These are phyloP conservation scores for Phoma sp. DNA, from an alignment of 2,329 filamentous ascomycete genomes.

Conservation along the genomic window DNA sequence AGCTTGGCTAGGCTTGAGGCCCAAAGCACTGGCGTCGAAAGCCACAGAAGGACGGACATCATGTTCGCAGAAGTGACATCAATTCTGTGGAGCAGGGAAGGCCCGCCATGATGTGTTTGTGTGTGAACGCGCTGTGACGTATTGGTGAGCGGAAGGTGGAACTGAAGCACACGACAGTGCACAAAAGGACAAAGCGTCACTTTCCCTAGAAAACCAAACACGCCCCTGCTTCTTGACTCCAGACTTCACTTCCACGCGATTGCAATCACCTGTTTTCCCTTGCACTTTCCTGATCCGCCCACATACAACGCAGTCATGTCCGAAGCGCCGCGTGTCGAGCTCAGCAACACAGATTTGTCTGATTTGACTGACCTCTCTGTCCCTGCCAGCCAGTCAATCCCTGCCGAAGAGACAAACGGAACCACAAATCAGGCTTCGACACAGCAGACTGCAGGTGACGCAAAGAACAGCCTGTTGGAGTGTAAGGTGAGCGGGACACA, in stretches of 20 bases:
- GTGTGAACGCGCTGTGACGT: conserved; percentile 19
- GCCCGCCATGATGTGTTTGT: conserved; percentile 14
- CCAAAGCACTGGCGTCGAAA: conserved; percentile 5
- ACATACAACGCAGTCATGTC: conserved; percentile 31
- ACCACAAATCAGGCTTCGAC: conserved; percentile 30
- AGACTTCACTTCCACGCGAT: conserved; percentile 6
- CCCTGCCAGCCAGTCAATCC: conserved; percentile 23
- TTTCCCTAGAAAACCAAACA: conserved; percentile 16
- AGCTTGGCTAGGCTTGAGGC: conserved; percentile 4
- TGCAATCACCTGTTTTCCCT: background rate
- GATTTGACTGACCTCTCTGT: conserved; percentile 36
- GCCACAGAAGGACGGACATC: conserved; percentile 2
- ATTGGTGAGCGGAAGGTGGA: conserved; percentile 12
- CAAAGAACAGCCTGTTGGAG: conserved; percentile 48
- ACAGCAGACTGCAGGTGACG: conserved; percentile 34
- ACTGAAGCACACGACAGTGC: conserved; percentile 12
- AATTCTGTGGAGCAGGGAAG: conserved; percentile 12
- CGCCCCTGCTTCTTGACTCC: conserved; percentile 1
- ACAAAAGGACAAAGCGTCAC: conserved; percentile 14
- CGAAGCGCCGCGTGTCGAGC: conserved; percentile 40
- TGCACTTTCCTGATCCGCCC: conserved; percentile 1
- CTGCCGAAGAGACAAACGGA: conserved; percentile 2
- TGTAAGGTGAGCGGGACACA: conserved; percentile 52
- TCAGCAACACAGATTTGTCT: conserved; percentile 31
- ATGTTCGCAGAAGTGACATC: conserved; percentile 12